A percentile compares a stretch with the other conserved stretches of the same genome.
These are phyloP conservation scores for Suhomyces choctaworum DNA, from an alignment of 1,139 yeast genomes.

Conservation along the genomic window DNA sequence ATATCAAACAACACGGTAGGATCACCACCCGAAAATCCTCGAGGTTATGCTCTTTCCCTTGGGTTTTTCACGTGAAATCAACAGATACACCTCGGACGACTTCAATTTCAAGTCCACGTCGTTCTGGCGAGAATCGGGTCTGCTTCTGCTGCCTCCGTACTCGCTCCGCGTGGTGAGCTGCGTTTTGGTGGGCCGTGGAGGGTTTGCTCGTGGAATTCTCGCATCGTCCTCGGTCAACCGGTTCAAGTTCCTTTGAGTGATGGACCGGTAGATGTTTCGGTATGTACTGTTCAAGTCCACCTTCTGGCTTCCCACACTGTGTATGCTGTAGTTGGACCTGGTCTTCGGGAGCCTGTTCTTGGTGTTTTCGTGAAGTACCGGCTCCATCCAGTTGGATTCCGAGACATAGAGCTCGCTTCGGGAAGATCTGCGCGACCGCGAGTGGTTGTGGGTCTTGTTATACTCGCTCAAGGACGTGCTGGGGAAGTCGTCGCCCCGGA, in stretches of 20 bases:
- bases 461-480: constrained; percentile 40
- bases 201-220: constrained; percentile 6
- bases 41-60: constrained; percentile 12
- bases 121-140: neutral
- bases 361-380: constrained; percentile 18
- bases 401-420: constrained; percentile 43
- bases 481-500: constrained; percentile 29
- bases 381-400: constrained; percentile 50
- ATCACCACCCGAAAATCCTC: constrained; percentile 18
- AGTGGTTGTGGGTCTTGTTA: constrained; percentile 27
- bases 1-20: too few species aligned
- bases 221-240: constrained; percentile 20
- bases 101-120: constrained; percentile 9
- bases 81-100: constrained; percentile 20
- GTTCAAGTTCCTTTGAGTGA: constrained; percentile 35
- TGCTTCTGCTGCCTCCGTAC: neutral
- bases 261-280: constrained; percentile 37
- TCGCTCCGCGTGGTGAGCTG: neutral
- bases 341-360: constrained; percentile 20
- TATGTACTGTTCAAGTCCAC: constrained; percentile 31
- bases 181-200: constrained; percentile 1
- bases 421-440: constrained; percentile 39
- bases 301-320: constrained; percentile 9
- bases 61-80: constrained; percentile 8
- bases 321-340: constrained; percentile 32